A percentile compares a stretch with the other conserved stretches of the same genome.
These are phyloP conservation scores for Fusarium graminum DNA, from an alignment of 2,329 filamentous ascomycete species.

Conservation along the genomic window DNA sequence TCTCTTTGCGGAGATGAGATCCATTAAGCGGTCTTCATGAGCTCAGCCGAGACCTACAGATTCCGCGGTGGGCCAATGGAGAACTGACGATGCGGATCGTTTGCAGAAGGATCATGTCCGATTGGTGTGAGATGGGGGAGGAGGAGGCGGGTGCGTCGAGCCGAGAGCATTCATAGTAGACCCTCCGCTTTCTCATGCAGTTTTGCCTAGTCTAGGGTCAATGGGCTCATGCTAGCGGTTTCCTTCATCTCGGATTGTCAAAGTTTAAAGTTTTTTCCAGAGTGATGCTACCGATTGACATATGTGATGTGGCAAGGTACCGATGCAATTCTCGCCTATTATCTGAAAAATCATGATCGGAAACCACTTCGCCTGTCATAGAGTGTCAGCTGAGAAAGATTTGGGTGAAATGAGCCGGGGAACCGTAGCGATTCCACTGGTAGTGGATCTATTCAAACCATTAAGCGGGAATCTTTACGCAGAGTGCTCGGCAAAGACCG, in stretches of 20 bases:
- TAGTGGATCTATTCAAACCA: neutral
- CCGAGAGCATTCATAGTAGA: neutral
- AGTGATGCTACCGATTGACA: neutral
- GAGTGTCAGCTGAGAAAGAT: neutral
- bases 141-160: neutral
- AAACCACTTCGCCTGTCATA: neutral
- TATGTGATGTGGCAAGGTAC: too few species aligned
- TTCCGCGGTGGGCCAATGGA: neutral
- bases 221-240: neutral
- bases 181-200: neutral
- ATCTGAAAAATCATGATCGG: neutral
- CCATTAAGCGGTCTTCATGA: neutral
- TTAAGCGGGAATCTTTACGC: too few species aligned
- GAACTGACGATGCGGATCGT: neutral
- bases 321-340: neutral
- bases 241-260: neutral
- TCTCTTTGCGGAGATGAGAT: neutral
- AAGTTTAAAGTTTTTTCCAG: neutral
- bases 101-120: neutral
- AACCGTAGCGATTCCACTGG: neutral
- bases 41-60: neutral
- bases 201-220: neutral
- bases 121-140: neutral
- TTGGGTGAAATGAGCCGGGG: rapidly evolving
- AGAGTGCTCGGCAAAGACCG: too few species aligned